Conservation (phyloP, 2,329 filamentous ascomycete genomes). For the Alternaria viburni region DNA sequence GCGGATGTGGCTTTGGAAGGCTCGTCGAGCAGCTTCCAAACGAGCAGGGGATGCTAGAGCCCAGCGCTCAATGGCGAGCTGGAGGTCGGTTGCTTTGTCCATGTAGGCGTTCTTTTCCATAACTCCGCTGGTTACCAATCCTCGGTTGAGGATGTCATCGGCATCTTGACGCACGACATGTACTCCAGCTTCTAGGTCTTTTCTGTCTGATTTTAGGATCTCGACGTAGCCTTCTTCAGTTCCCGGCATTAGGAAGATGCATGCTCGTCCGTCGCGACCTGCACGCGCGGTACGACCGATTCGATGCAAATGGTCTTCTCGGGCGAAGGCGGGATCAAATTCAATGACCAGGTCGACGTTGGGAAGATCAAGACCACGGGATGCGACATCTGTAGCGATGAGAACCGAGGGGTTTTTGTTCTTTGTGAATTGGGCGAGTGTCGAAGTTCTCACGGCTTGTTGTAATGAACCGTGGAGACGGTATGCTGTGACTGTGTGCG, state of each 20-base stretch:
- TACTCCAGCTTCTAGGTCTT: conserved; percentile 64
- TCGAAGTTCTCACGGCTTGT: conserved; percentile 85
- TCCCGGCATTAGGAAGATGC: conserved; percentile 89
- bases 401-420: conserved; percentile 79
- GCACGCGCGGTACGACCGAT: conserved; percentile 94
- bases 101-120: conserved; percentile 64
- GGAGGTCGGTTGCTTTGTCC: conserved; percentile 69
- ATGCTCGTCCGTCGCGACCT: conserved; percentile 82
- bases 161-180: conserved; percentile 65
- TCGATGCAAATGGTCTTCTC: conserved; percentile 91
- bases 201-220: conserved; percentile 74
- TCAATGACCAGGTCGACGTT: conserved; percentile 95
- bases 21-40: conserved; percentile 81
- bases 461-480: conserved; percentile 91
- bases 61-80: conserved; percentile 71
- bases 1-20: conserved; percentile 88
- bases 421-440: conserved; percentile 78
- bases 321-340: conserved; percentile 93
- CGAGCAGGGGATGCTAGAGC: conserved; percentile 68
- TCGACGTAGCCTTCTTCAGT: conserved; percentile 90
- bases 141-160: conserved; percentile 71
- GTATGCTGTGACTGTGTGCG: conserved; percentile 80
- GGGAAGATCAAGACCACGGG: conserved; percentile 91
- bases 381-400: conserved; percentile 93
- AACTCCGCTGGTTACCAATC: conserved; percentile 56